phyloP scores from a whole-genome alignment of 164 flowering plant species.

The Vitis rupestris region DNA sequence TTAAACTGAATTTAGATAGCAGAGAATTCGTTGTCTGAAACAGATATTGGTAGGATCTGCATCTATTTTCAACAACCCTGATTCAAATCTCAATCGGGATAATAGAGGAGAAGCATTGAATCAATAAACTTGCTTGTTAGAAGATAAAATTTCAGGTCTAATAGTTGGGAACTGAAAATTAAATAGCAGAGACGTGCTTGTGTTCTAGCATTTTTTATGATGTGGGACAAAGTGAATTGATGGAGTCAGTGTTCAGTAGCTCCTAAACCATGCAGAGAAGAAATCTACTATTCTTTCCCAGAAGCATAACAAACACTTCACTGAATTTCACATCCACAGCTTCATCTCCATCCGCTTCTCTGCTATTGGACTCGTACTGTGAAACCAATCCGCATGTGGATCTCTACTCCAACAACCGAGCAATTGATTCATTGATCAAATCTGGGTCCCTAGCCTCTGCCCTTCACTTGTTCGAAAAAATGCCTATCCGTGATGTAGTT shows the following conservation, averaged over 20 bases:
- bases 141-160: no score
- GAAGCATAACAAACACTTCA: conserved; percentile 14
- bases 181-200: no score
- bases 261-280: conserved; percentile 22
- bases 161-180: no score
- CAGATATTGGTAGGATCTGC: no score
- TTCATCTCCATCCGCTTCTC: neutral
- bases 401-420: conserved; percentile 36
- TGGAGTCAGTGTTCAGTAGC: neutral
- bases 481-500: conserved; percentile 50
- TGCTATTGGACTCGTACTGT: conserved; percentile 10
- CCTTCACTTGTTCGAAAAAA: conserved; percentile 49
- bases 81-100: no score
- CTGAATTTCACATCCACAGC: conserved; percentile 6
- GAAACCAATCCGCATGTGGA: neutral
- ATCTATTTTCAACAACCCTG: no score
- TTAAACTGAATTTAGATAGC: no score
- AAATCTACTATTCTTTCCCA: conserved; percentile 12
- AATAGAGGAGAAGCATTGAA: no score
- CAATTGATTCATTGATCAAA: conserved; percentile 36
- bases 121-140: no score
- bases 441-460: conserved; percentile 43
- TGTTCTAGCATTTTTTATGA: no score
- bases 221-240: no score
- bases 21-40: no score